Conservation (phyloP, 2,329 filamentous ascomycete species). For the Sporothrix dimorphospora region DNA sequence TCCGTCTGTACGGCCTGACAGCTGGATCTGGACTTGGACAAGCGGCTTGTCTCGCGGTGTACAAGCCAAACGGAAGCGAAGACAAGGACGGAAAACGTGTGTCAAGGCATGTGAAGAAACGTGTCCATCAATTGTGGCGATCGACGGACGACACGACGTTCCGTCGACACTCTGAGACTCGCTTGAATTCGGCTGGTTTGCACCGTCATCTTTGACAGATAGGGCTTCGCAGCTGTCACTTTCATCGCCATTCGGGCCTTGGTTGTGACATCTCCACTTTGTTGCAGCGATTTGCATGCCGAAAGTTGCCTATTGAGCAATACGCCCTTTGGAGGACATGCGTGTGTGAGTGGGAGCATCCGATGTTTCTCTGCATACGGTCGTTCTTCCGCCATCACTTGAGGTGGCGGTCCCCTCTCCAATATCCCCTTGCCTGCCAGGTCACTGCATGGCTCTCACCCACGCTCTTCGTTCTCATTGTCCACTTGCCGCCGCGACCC, state of each 20-base stretch:
- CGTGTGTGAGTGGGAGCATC: background rate
- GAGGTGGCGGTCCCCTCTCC: background rate
- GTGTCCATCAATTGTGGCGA: background rate
- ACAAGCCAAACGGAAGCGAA: background rate
- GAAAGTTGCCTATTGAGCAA: background rate
- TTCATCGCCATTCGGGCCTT: background rate
- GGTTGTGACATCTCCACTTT: background rate
- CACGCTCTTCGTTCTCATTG: background rate
- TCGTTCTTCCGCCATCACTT: too few relatives aligned
- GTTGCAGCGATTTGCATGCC: background rate
- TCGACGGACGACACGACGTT: too few relatives aligned
- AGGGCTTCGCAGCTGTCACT: too few relatives aligned
- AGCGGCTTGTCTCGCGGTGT: background rate
- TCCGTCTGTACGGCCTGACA: background rate
- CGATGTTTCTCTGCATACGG: background rate
- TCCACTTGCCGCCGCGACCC: background rate
- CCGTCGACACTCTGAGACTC: background rate
- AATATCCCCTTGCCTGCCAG: background rate
- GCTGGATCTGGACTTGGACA: background rate
- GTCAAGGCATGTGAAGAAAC: background rate
- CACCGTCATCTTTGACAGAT: too few relatives aligned
- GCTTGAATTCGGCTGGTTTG: background rate
- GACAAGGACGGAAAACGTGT: background rate
- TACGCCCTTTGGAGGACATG: constrained; percentile 12
- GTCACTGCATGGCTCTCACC: background rate